Evolutionary conservation across 139 green algal genomes (phyloP), one percentile per base, ranked within the genome.

Genomic region (Coccomyxa sp.): DNA sequence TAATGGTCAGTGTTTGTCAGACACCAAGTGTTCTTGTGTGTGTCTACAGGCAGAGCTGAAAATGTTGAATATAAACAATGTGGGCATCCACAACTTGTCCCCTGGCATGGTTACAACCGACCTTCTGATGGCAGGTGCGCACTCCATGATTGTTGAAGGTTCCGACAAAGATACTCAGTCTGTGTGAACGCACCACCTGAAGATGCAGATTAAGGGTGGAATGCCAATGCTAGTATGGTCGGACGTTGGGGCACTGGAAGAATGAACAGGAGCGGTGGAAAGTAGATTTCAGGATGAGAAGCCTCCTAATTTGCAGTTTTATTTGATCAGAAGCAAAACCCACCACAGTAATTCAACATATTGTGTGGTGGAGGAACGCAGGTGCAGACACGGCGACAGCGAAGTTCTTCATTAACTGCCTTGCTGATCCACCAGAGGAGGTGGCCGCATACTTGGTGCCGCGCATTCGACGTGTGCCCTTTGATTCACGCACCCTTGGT

Each of bases 401-500:
- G 51, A 97, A 95, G 86, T 99, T 97, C 81, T 99, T 99, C 86
- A 96, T 98, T 90, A 98, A 98, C 88, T 95, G 90, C 79, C 87
- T 98, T 57, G 95, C 95, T 7, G 95, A 98, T 90, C 74, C 88
- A 0, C 87, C 93, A 0, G 80, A 92, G 18, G 88, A 89, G 0
- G 93, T 97, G 28, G 95, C 95, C 0, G 51, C 89, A 17, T 90
- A 84, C 67, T 83, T 99, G 38, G 96, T 99, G 38, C 96, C 95
- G 3, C 85, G 89, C n/a, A 87, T 98, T 16, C 86, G 96, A 0
- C 58, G 87, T 15, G 92, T 98, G 45, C 89, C 92, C 12, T 63
- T 83, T 45, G 71, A 81, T 59, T 87, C 77, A 11, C 82, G 67
- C 58, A 81, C 84, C 0, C 81, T 92, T 15, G 90, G 87, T 0